These are phyloP conservation scores for Euphorbia peplus DNA, from an alignment of 345 rosid genomes.

Conservation along the genomic window DNA sequence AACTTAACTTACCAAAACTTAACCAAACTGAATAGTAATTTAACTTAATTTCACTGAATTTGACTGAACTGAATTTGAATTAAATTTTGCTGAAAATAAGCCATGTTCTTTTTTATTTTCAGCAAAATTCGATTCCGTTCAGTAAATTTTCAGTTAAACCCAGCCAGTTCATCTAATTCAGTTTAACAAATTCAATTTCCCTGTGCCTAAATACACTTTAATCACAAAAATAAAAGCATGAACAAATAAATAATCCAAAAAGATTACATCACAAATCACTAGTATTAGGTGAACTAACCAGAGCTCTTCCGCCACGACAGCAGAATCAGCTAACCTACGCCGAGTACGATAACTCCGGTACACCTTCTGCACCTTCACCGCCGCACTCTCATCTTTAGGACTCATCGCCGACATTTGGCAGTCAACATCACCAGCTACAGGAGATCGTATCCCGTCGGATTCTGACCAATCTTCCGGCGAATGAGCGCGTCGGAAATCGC, in stretches of 20 bases:
- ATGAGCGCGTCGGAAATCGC: conserved; percentile 10
- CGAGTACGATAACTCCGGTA: conserved; percentile 90
- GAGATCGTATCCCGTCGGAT: not conserved
- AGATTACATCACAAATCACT: not conserved
- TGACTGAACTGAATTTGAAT: too few relatives aligned
- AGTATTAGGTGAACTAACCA: conserved; percentile 38
- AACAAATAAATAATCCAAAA: not conserved
- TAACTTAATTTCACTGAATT: too few relatives aligned
- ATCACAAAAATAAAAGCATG: not conserved
- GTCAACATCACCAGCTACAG: not conserved
- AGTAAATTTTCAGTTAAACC: too few relatives aligned
- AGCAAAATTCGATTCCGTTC: too few relatives aligned
- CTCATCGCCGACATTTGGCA: conserved; percentile 4
- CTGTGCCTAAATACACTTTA: conserved; percentile 5
- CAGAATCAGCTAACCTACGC: conserved; percentile 84
- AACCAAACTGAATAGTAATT: too few relatives aligned
- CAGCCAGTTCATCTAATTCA: too few relatives aligned
- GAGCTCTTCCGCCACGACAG: conserved; percentile 80
- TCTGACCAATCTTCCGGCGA: not conserved
- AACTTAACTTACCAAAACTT: too few relatives aligned
- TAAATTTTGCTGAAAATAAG: too few relatives aligned
- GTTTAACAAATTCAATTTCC: too few relatives aligned
- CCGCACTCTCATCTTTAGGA: conserved; percentile 14
- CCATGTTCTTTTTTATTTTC: too few relatives aligned
- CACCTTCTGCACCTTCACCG: conserved; percentile 78